phyloP scores from a whole-genome alignment of 2,329 filamentous ascomycete genomes.

The Fusarium subtropicale region DNA sequence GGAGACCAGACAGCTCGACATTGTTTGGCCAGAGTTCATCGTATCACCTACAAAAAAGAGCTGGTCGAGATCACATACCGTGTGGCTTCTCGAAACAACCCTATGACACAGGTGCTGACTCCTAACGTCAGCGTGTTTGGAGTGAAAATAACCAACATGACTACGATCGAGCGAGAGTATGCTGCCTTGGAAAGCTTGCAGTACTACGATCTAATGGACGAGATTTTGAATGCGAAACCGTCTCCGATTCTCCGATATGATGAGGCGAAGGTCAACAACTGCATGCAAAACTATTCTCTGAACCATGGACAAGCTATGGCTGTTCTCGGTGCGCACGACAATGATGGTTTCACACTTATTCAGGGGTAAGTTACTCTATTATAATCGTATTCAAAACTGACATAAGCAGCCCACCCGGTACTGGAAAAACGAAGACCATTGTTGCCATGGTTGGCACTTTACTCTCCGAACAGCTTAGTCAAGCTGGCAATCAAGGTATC shows the following conservation, averaged over 20 bases:
- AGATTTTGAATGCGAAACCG: conserved; percentile 89
- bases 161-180: conserved; percentile 94
- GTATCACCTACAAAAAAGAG: conserved; percentile 83
- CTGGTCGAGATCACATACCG: conserved; percentile 88
- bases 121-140: conserved; percentile 78
- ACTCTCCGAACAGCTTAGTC: conserved; percentile 53
- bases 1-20: conserved; percentile 74
- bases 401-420: conserved; percentile 80
- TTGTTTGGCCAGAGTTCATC: conserved; percentile 86
- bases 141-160: conserved; percentile 91
- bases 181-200: conserved; percentile 89
- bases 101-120: conserved; percentile 71
- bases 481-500: conserved; percentile 49
- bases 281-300: conserved; percentile 82
- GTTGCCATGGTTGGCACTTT: conserved; percentile 94
- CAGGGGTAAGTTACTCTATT: conserved; percentile 72
- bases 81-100: conserved; percentile 74
- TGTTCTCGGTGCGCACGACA: conserved; percentile 90
- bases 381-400: conserved; percentile 44
- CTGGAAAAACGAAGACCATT: conserved; percentile 98
- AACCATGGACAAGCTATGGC: conserved; percentile 92
- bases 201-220: conserved; percentile 95
- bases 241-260: conserved; percentile 87
- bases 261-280: conserved; percentile 75
- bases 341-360: conserved; percentile 96